These are phyloP conservation scores for Coriolopsis trogii DNA, from an alignment of 1,284 basidiomycete genomes.

Conservation along the genomic window DNA sequence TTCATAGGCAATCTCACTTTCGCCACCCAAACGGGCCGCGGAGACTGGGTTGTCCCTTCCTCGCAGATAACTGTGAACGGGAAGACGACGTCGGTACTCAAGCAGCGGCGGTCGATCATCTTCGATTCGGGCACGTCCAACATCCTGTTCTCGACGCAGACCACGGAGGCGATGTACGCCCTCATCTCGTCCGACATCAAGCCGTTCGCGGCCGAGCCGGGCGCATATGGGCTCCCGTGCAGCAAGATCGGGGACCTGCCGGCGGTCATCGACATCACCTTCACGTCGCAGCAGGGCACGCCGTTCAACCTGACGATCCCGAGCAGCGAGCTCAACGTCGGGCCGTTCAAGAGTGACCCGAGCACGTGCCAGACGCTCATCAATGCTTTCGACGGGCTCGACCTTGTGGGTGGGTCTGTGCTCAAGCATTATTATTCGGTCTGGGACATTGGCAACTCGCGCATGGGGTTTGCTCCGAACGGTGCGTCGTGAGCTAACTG, in stretches of 20 bases:
- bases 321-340: constrained; percentile 55
- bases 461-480: constrained; percentile 52
- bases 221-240: constrained; percentile 60
- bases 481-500: constrained; percentile 19
- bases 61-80: constrained; percentile 55
- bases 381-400: constrained; percentile 53
- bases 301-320: constrained; percentile 60
- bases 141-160: constrained; percentile 49
- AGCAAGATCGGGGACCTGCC: constrained; percentile 45
- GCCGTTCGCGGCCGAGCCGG: constrained; percentile 49
- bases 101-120: constrained; percentile 45
- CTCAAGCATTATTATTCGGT: constrained; percentile 62
- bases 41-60: constrained; percentile 51
- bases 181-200: constrained; percentile 58
- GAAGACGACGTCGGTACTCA: constrained; percentile 46
- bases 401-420: constrained; percentile 53
- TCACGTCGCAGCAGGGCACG: constrained; percentile 47
- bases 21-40: constrained; percentile 39
- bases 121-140: constrained; percentile 63
- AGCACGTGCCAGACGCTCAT: constrained; percentile 56
- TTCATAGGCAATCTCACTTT: constrained; percentile 44
- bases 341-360: constrained; percentile 51
- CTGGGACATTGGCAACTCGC: constrained; percentile 51
- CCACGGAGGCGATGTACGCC: constrained; percentile 56
- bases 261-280: constrained; percentile 52